These are phyloP conservation scores for Leptodermis oblonga DNA, from an alignment of 257 asterid genomes.

Conservation along the genomic window DNA sequence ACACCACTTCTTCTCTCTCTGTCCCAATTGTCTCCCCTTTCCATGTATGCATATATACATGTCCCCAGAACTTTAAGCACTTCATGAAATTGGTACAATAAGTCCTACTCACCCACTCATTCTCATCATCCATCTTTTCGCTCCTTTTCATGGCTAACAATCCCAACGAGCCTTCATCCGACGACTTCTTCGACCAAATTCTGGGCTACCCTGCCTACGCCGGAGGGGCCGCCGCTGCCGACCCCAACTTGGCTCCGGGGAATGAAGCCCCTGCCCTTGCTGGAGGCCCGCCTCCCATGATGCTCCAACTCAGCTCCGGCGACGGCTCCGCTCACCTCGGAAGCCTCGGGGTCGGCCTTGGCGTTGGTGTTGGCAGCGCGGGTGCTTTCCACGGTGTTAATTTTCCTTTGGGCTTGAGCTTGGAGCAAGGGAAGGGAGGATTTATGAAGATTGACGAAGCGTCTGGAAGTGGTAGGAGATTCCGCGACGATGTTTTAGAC, in stretches of 20 bases:
- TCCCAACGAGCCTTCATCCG: slow-evolving; percentile 64
- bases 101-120: slow-evolving; percentile 1
- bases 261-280: slow-evolving; percentile 27
- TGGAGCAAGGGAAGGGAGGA: slow-evolving; percentile 77
- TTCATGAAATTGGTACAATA: slow-evolving; percentile 13
- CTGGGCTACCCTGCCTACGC: slow-evolving; percentile 68
- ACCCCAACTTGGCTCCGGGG: slow-evolving; percentile 38
- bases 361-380: slow-evolving; percentile 48
- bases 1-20: neutral
- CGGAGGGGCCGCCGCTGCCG: slow-evolving; percentile 28
- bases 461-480: slow-evolving; percentile 61
- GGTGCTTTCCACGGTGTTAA: slow-evolving; percentile 38
- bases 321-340: slow-evolving; percentile 63
- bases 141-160: slow-evolving; percentile 62
- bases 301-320: slow-evolving; percentile 42
- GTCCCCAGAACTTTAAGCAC: neutral
- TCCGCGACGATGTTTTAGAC: slow-evolving; percentile 54
- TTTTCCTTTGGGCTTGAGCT: slow-evolving; percentile 89
- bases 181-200: slow-evolving; percentile 89
- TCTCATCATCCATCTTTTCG: neutral
- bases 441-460: slow-evolving; percentile 56
- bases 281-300: slow-evolving; percentile 36
- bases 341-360: slow-evolving; percentile 47
- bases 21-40: too few relatives aligned
- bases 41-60: too few relatives aligned